Conservation (phyloP, 2,329 filamentous ascomycete species). For the Pyricularia grisea region DNA sequence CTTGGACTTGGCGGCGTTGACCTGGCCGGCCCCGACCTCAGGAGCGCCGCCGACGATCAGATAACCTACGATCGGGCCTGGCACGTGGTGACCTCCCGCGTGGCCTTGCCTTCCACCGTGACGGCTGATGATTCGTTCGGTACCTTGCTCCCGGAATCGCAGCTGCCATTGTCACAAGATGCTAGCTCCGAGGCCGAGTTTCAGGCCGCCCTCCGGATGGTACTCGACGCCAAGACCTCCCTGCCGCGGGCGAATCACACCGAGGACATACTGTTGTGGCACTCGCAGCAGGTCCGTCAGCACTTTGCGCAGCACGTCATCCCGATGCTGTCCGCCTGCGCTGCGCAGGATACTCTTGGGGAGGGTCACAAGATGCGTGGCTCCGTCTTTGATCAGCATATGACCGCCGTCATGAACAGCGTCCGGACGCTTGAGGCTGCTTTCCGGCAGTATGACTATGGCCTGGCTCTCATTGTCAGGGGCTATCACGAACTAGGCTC, state of each 20-base stretch:
- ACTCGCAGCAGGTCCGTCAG: slow-evolving; percentile 48
- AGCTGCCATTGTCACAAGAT: slow-evolving; percentile 24
- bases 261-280: slow-evolving; percentile 50
- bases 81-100: slow-evolving; percentile 49
- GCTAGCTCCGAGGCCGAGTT: slow-evolving; percentile 30
- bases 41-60: slow-evolving; percentile 34
- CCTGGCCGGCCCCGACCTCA: neutral
- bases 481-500: slow-evolving; percentile 18
- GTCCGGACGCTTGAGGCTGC: slow-evolving; percentile 51
- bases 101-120: slow-evolving; percentile 47
- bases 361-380: neutral
- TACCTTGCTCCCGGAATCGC: slow-evolving; percentile 29
- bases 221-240: slow-evolving; percentile 36
- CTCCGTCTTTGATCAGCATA: slow-evolving; percentile 28
- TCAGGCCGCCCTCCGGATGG: slow-evolving; percentile 39
- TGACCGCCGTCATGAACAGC: slow-evolving; percentile 35
- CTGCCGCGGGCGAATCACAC: slow-evolving; percentile 41
- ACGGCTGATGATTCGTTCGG: slow-evolving; percentile 46
- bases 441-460: slow-evolving; percentile 46
- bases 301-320: slow-evolving; percentile 53
- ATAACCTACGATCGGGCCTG: slow-evolving; percentile 51
- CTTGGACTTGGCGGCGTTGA: neutral
- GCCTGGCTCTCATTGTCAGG: slow-evolving; percentile 40
- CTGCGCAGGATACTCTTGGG: slow-evolving; percentile 5
- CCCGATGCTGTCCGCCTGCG: slow-evolving; percentile 40